Conservation (phyloP, 495 filamentous ascomycete species). For the Pyrenopolyporus hunteri region DNA sequence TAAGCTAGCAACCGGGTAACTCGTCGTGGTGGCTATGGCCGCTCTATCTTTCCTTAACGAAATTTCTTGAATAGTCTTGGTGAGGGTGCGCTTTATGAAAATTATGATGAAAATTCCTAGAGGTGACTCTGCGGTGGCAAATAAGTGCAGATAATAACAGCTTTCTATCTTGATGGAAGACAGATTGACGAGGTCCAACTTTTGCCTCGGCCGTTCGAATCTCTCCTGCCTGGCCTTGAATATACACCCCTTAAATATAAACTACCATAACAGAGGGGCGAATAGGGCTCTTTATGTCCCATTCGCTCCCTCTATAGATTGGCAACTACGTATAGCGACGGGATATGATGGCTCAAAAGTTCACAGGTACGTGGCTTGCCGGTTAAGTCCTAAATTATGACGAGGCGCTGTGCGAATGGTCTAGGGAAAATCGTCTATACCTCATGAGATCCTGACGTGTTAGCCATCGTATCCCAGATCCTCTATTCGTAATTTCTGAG, state of each 20-base stretch:
- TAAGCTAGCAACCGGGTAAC: no score
- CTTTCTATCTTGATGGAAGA: no score
- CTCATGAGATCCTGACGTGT: conserved; percentile 33
- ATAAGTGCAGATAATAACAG: no score
- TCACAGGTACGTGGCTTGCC: not conserved
- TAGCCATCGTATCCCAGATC: not conserved
- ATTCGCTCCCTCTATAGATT: conserved; percentile 2
- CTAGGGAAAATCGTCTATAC: not conserved
- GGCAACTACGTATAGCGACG: conserved; percentile 8
- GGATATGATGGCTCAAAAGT: not conserved
- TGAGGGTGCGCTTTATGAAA: no score
- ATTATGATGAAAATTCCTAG: no score
- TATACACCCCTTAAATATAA: no score
- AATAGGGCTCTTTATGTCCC: conserved; percentile 34
- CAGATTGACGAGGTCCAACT: no score
- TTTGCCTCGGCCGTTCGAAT: not conserved
- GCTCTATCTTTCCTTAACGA: conserved; percentile 36
- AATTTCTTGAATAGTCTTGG: no score
- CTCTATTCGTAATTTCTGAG: conserved; percentile 15
- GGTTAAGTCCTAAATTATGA: not conserved
- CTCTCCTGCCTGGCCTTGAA: conserved; percentile 17
- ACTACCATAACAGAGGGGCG: conserved; percentile 13
- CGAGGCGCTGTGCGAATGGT: conserved; percentile 5
- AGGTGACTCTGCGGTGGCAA: no score
- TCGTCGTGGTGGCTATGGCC: no score